Conservation (phyloP, 257 asterid genomes). For the Nyctanthes arbortristis region DNA sequence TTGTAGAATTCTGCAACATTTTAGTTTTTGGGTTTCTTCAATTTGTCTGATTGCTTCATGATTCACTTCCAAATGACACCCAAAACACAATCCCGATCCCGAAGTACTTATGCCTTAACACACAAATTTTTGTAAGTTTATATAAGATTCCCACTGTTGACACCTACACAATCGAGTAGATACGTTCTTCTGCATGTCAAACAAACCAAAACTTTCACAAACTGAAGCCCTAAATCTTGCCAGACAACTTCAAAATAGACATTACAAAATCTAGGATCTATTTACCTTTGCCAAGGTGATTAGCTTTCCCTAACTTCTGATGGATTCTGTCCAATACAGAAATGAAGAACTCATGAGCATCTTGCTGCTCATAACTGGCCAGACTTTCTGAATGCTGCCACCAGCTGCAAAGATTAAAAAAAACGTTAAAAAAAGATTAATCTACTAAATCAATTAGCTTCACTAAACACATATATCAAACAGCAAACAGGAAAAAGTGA, state of each 20-base stretch:
- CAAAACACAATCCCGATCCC: neutral
- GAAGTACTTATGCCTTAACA: neutral
- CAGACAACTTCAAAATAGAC: neutral
- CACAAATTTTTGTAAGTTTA: neutral
- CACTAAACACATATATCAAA: neutral
- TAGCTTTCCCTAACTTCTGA: slow-evolving; percentile 56
- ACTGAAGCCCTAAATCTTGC: neutral
- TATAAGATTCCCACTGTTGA: slow-evolving; percentile 5
- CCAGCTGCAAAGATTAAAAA: slow-evolving; percentile 55
- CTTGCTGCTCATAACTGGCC: slow-evolving; percentile 72
- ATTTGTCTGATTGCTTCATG: neutral
- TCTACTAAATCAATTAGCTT: neutral
- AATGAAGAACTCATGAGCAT: slow-evolving; percentile 72
- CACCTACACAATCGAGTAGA: neutral
- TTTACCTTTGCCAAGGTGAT: slow-evolving; percentile 48
- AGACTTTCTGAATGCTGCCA: slow-evolving; percentile 74
- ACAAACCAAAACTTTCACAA: neutral
- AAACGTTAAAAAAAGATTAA: neutral
- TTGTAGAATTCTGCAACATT: no score
- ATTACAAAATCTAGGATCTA: slow-evolving; percentile 1
- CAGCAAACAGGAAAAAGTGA: neutral
- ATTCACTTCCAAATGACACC: neutral
- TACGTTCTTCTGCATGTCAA: slow-evolving; percentile 15
- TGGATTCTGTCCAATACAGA: slow-evolving; percentile 68
- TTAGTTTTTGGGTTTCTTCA: neutral